Evolutionary conservation across 495 filamentous ascomycete species (phyloP).

Genomic region (Aspergillus cavernicola): DNA sequence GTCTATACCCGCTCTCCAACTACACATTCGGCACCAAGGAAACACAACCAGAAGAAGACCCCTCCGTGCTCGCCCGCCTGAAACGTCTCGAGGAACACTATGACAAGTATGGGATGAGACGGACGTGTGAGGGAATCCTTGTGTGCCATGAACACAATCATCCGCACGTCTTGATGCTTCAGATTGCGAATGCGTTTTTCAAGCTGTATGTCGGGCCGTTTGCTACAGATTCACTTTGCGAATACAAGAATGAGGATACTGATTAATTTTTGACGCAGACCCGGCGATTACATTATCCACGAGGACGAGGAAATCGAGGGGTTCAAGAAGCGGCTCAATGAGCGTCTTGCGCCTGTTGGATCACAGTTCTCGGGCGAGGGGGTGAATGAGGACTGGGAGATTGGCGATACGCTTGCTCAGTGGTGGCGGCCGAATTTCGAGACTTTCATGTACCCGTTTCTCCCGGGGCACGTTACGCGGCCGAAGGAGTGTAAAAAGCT

Average conservation of each 20-base stretch:
- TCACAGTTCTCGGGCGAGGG: conserved; percentile 83
- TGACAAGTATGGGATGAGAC: conserved; percentile 84
- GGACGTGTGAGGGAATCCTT: conserved; percentile 92
- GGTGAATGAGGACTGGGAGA: conserved; percentile 85
- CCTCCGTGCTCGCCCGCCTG: conserved; percentile 86
- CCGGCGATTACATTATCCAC: conserved; percentile 89
- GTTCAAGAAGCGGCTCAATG: conserved; percentile 88
- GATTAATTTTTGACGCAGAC: conserved; percentile 40
- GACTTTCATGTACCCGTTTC: conserved; percentile 99
- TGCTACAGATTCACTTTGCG: background rate
- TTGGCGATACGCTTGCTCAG: conserved; percentile 90
- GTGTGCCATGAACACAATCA: conserved; percentile 99
- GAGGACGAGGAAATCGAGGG: conserved; percentile 89
- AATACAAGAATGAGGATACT: background rate
- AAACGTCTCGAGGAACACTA: conserved; percentile 95
- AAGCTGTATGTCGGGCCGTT: conserved; percentile 78
- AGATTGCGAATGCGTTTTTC: conserved; percentile 99
- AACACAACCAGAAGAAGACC: conserved; percentile 95
- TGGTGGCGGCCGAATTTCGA: conserved; percentile 99
- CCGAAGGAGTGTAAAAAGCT: conserved; percentile 99
- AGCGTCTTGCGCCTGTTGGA: conserved; percentile 86
- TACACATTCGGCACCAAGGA: conserved; percentile 99
- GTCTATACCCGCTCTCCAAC: conserved; percentile 92
- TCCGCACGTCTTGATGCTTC: conserved; percentile 95
- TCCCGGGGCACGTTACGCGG: conserved; percentile 89